Percentiles rank a stretch among this genome's conserved stretches.
phyloP scores from a whole-genome alignment of 1,139 yeast genomes.

The Petasospora fabianii region DNA sequence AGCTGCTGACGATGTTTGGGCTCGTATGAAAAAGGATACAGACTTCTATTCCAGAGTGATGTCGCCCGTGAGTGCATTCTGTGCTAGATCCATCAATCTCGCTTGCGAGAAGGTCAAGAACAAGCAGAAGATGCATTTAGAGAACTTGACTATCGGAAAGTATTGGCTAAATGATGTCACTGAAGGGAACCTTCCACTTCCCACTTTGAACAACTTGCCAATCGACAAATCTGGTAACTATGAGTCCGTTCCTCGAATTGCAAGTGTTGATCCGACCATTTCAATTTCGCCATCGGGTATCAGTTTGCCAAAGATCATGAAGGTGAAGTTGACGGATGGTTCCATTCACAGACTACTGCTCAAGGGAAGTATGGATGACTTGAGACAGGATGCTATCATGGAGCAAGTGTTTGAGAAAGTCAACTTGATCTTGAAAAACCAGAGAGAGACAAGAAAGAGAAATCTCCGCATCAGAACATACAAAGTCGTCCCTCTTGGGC shows the following conservation, averaged over 20 bases:
- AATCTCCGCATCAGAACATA: slow-evolving; percentile 72
- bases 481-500: slow-evolving; percentile 86
- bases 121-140: slow-evolving; percentile 34
- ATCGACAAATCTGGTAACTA: slow-evolving; percentile 41
- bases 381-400: slow-evolving; percentile 95
- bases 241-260: slow-evolving; percentile 45
- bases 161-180: slow-evolving; percentile 59
- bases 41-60: slow-evolving; percentile 27
- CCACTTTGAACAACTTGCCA: slow-evolving; percentile 50
- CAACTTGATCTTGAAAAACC: slow-evolving; percentile 58
- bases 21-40: neutral
- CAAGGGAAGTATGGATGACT: slow-evolving; percentile 87
- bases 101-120: slow-evolving; percentile 45
- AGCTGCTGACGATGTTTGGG: slow-evolving; percentile 51
- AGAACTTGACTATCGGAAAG: slow-evolving; percentile 39
- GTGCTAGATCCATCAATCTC: slow-evolving; percentile 47
- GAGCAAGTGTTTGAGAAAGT: slow-evolving; percentile 93
- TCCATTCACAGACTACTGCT: slow-evolving; percentile 52
- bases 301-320: slow-evolving; percentile 79
- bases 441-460: slow-evolving; percentile 55
- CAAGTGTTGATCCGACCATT: slow-evolving; percentile 42
- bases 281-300: slow-evolving; percentile 74
- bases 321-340: slow-evolving; percentile 56
- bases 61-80: slow-evolving; percentile 43
- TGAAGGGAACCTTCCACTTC: slow-evolving; percentile 53